These are phyloP conservation scores for Podaxis sp. DNA, from an alignment of 768 basidiomycete genomes.

Conservation along the genomic window DNA sequence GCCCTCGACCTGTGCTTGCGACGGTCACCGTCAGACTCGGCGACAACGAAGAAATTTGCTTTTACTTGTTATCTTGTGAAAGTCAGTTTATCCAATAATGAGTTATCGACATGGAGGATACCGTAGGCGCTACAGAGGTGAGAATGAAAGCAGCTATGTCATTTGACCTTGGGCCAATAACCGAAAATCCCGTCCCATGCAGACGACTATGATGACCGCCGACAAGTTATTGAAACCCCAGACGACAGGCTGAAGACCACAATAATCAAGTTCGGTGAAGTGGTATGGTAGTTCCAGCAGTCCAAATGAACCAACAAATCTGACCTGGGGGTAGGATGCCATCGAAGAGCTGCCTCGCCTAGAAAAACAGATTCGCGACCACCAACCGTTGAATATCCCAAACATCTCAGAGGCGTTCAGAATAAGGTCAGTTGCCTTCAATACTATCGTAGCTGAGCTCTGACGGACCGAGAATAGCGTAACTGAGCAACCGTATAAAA, in stretches of 20 bases:
- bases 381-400: slow-evolving; percentile 55
- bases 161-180: slow-evolving; percentile 1
- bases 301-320: neutral
- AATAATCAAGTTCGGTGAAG: slow-evolving; percentile 78
- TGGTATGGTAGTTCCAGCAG: slow-evolving; percentile 45
- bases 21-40: slow-evolving; percentile 5
- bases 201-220: slow-evolving; percentile 73
- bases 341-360: slow-evolving; percentile 66
- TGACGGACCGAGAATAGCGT: slow-evolving; percentile 46
- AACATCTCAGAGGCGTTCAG: slow-evolving; percentile 74
- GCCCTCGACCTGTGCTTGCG: neutral
- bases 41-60: slow-evolving; percentile 10
- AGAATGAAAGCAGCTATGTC: slow-evolving; percentile 1
- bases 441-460: neutral
- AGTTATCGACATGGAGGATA: slow-evolving; percentile 14
- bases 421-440: slow-evolving; percentile 45
- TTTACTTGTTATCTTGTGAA: neutral
- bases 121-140: slow-evolving; percentile 15
- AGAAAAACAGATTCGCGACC: slow-evolving; percentile 63
- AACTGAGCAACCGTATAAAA: slow-evolving; percentile 93
- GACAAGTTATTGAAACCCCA: slow-evolving; percentile 64
- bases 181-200: slow-evolving; percentile 12
- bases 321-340: slow-evolving; percentile 49
- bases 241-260: slow-evolving; percentile 67
- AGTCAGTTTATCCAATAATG: slow-evolving; percentile 6